Evolutionary conservation across 2,329 filamentous ascomycete species (phyloP).

Genomic region (Cytospora schulzeri): DNA sequence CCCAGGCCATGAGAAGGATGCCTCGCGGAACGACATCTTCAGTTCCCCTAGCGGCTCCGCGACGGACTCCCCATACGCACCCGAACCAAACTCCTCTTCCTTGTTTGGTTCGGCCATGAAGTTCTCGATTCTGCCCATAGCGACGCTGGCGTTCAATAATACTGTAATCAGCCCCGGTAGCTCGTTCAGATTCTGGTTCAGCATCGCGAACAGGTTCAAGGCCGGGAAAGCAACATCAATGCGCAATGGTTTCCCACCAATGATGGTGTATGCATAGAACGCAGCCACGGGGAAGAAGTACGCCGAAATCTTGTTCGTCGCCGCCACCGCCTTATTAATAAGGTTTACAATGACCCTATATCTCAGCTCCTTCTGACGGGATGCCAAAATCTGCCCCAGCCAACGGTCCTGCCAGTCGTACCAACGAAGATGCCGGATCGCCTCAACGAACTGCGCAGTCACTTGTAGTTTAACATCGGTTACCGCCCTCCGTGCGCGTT

Average conservation of each 20-base stretch:
- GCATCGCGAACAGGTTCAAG: conserved; percentile 74
- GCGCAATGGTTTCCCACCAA: conserved; percentile 67
- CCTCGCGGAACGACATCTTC: conserved; percentile 59
- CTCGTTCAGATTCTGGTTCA: conserved; percentile 73
- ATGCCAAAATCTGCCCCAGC: conserved; percentile 69
- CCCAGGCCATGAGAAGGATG: conserved; percentile 81
- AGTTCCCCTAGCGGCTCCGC: conserved; percentile 32
- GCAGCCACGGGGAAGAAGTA: conserved; percentile 78
- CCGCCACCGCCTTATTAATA: conserved; percentile 63
- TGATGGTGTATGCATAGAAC: conserved; percentile 77
- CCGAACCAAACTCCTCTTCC: conserved; percentile 47
- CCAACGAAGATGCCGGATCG: conserved; percentile 78
- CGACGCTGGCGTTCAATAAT: conserved; percentile 79
- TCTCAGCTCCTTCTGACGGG: conserved; percentile 67
- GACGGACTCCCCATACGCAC: conserved; percentile 29
- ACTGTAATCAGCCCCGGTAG: conserved; percentile 75
- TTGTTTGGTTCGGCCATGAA: conserved; percentile 89
- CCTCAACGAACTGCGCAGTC: conserved; percentile 84
- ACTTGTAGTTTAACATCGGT: conserved; percentile 80
- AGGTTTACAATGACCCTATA: conserved; percentile 65
- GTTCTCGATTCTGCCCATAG: conserved; percentile 76
- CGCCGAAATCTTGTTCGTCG: conserved; percentile 71
- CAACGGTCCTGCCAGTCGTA: conserved; percentile 81
- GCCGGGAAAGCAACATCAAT: conserved; percentile 88
- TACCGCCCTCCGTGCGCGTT: conserved; percentile 69